Conservation (phyloP, 2,329 filamentous ascomycete genomes). For the Sclerotinia nivalis region DNA sequence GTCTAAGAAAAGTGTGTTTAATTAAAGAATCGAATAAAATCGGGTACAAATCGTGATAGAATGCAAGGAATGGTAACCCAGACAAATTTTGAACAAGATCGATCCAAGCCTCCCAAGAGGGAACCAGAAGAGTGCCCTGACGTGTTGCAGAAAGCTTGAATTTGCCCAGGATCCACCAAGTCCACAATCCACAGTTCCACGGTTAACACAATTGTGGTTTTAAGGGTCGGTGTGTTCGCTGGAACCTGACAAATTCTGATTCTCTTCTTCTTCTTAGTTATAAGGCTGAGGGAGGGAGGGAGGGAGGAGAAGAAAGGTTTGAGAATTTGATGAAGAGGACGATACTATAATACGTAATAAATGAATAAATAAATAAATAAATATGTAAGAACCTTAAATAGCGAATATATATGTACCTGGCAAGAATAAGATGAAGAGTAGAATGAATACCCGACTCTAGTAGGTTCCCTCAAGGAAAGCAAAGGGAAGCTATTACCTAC, state of each 20-base stretch:
- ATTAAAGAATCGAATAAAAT: background rate
- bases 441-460: background rate
- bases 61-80: background rate
- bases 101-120: background rate
- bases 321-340: background rate
- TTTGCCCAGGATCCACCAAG: slow-evolving; percentile 5
- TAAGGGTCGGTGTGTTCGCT: background rate
- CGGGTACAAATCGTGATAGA: background rate
- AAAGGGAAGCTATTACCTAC: background rate
- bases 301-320: background rate
- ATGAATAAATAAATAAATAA: too few relatives aligned
- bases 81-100: background rate
- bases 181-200: background rate
- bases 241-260: background rate
- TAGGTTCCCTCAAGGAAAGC: background rate
- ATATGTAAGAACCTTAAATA: background rate
- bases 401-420: background rate
- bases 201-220: background rate
- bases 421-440: background rate
- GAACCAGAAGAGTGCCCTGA: background rate
- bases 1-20: background rate
- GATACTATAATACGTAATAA: background rate
- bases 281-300: slow-evolving; percentile 3
- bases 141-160: slow-evolving; percentile 21
- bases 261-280: background rate